Conservation (phyloP, 2,329 filamentous ascomycete genomes). For the Aureobasidium sp. region DNA sequence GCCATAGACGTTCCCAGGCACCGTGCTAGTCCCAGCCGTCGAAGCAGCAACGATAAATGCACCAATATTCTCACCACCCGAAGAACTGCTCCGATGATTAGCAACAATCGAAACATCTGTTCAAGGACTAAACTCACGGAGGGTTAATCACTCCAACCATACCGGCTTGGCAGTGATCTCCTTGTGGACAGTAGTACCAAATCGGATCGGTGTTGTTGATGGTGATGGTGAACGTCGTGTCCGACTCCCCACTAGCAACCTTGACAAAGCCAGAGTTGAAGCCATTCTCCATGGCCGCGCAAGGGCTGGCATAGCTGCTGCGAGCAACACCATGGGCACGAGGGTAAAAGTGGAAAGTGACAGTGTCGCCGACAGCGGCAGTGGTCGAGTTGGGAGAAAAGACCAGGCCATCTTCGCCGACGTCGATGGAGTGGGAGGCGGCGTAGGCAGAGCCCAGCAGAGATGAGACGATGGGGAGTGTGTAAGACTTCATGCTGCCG, state of each 20-base stretch:
- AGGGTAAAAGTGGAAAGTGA: conserved; percentile 15
- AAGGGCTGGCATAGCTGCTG: conserved; percentile 12
- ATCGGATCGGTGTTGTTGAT: conserved; percentile 12
- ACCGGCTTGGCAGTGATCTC: conserved; percentile 15
- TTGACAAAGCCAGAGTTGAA: conserved; percentile 16
- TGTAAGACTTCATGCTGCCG: neutral
- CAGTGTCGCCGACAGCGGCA: conserved; percentile 9
- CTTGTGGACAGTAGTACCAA: conserved; percentile 16
- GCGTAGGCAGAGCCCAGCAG: neutral
- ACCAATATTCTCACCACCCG: neutral
- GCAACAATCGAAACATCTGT: neutral
- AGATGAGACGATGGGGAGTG: neutral
- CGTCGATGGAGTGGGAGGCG: conserved; percentile 1
- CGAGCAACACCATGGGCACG: conserved; percentile 15
- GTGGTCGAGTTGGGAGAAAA: conserved; percentile 13
- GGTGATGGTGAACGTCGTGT: conserved; percentile 10
- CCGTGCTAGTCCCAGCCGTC: neutral
- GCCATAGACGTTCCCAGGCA: neutral
- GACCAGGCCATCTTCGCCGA: conserved; percentile 11
- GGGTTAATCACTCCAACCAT: conserved; percentile 18
- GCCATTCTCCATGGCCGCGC: conserved; percentile 2
- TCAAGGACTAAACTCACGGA: neutral
- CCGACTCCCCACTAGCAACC: neutral
- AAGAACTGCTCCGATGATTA: neutral
- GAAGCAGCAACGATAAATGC: neutral